Conservation (phyloP, 305 asterid genomes). For the Ajuga reptans region DNA sequence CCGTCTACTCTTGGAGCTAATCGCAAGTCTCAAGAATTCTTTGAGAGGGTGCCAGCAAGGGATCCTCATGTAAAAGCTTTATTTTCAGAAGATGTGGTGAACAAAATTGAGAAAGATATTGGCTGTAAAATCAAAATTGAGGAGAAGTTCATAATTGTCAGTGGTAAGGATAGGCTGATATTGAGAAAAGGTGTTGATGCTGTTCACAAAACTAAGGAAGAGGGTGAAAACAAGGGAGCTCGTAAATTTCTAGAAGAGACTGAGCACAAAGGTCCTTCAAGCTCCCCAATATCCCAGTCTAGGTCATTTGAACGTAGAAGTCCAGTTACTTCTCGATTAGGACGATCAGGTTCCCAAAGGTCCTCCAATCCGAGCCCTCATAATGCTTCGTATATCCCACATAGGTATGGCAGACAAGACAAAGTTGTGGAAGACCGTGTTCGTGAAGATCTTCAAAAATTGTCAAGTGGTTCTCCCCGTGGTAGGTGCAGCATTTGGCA, state of each 20-base stretch:
- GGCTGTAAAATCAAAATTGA: slow-evolving; percentile 89
- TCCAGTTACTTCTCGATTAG: slow-evolving; percentile 59
- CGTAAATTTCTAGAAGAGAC: slow-evolving; percentile 53
- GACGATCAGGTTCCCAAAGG: slow-evolving; percentile 55
- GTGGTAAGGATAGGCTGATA: slow-evolving; percentile 91
- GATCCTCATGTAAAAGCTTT: slow-evolving; percentile 79
- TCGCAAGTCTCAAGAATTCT: slow-evolving; percentile 93
- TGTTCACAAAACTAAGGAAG: slow-evolving; percentile 78
- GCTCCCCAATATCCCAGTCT: slow-evolving; percentile 52
- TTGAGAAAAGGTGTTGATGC: slow-evolving; percentile 85
- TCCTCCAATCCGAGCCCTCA: slow-evolving; percentile 65
- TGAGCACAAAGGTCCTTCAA: slow-evolving; percentile 48
- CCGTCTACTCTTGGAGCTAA: slow-evolving; percentile 94
- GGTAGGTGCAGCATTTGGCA: slow-evolving; percentile 46
- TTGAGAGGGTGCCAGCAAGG: slow-evolving; percentile 91
- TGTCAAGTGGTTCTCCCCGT: slow-evolving; percentile 67
- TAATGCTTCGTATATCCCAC: slow-evolving; percentile 38
- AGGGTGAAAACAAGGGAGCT: slow-evolving; percentile 50
- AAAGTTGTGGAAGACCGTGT: slow-evolving; percentile 61
- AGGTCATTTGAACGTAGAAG: slow-evolving; percentile 76
- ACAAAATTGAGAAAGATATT: slow-evolving; percentile 77
- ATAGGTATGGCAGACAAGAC: slow-evolving; percentile 60
- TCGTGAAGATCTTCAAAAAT: slow-evolving; percentile 65
- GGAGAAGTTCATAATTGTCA: slow-evolving; percentile 85
- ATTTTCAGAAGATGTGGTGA: slow-evolving; percentile 67